Base-by-base conservation (phyloP, 2,329 filamentous ascomycete species). In the Cucurbitaria berberidis region DNA sequence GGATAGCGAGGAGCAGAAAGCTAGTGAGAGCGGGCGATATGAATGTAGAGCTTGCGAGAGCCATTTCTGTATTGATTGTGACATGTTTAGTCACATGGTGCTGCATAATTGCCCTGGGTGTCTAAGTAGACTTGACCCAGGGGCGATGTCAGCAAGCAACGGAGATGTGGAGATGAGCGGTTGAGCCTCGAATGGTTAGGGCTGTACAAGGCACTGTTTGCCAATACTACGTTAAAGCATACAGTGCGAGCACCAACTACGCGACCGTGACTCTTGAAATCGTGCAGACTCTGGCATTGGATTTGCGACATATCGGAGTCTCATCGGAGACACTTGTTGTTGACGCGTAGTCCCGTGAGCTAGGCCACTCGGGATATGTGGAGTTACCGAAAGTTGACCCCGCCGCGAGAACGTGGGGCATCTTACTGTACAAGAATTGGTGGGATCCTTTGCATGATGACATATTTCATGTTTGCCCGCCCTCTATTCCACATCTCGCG, bases 41-140 rank as follows among this genome's bases (percentile, higher is more conserved):
- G 90, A 90, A 53, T 99, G 95, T 73, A 85, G 89, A 63, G 87
- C 88, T n/a, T 99, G 95, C 75, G 77, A 83, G 3, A 87, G 90
- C 54, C 93, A 98, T 76, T 99, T 98, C 73, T 99, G 95, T 80
- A 96, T 99, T 61, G 95, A 99, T 74, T 99, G 95, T 74, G 95
- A 99, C 74, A 86, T 97, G 21, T 97, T 95, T 77, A 89, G 91
- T 21, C 95, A 99, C 73, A 92, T 97, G 77, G 86, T 96, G 11
- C 84, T 96, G 45, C 93, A 99, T 73, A 98, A 98, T 75, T 99
- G 95, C 69, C 93, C 95, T 0, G 93, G 93, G 0, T 99, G 95
- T 74, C 88, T 87, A 66, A 78, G 79, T 44, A 53, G 62, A 29
- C 39, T 68, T 36, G 69, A 69, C 45, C 56, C 62, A 13, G 51